Evolutionary conservation across 2,329 filamentous ascomycete species (phyloP), one percentile per base, ranked within the genome.

Genomic region (Apiospora koreana): DNA sequence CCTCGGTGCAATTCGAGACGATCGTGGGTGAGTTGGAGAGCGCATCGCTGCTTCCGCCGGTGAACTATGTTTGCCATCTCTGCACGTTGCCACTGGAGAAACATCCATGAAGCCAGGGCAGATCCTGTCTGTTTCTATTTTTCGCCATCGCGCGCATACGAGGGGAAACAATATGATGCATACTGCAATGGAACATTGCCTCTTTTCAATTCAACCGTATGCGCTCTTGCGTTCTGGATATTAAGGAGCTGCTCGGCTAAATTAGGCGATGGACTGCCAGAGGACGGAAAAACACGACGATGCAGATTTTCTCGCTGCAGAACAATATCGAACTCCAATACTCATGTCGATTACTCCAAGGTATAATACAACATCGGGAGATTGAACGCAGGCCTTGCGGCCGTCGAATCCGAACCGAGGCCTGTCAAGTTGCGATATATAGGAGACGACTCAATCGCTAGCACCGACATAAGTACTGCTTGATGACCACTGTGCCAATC

Each of bases 161-260:
- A 35, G 31, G 28, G 16, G 18, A 58, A 8, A 9, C 9, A 1
- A 9, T 21, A 25, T 25, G 50, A 16, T 62, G 35, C 54, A 38
- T 62, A n/a, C 28, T 62, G 18, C 54, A 62, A 62, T 62, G 54
- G 31, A 62, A 62, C 54, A 7, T 3, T 38, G 18, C 18, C 12
- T 54, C 16, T 25, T 23, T 6, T 38, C 31, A 62, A 38, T 62
- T 38, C 54, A 62, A 21, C 54, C 54, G 54, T 23, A n/a, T 12
- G 54, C 31, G n/a, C 54, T 38, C 21, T 38, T 62, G 54, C 1
- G 31, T 38, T n/a, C 31, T 62, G 54, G 54, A 62, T 62, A 62
- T 62, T 62, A 62, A 62, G 54, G 54, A 62, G 12, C 54, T 10
- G 31, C 54, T 7, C 54, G 54, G 54, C 54, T 62, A 62, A 62